Base-by-base conservation (phyloP, 140 eudicot genomes). In the Flaveria floridana region DNA sequence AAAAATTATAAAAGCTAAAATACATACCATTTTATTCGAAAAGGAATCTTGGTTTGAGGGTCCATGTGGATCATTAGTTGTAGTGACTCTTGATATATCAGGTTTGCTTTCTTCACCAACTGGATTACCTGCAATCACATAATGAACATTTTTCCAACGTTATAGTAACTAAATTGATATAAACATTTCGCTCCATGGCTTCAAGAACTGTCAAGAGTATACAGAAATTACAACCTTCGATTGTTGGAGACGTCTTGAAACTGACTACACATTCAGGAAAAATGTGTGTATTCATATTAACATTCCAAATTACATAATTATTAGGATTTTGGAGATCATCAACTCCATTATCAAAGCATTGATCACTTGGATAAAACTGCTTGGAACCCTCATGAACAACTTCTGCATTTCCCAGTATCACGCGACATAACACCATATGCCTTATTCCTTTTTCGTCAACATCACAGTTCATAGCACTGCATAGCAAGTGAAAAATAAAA, bases 341-440 rank as follows among this genome's bases (percentile, higher is more conserved):
- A 68, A 88, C 95, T 48, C 99, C 99, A 73, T 82, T 86, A 78
- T 94, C 99, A 57, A 80, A 90, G 55, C 77, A 72, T 70, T 82
- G 85, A 48, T 83, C 65, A 58, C 90, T 90, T 20, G 97, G 92
- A 84, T 90, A 80, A 58, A 77, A 80, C 81, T 94, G 99, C 51
- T 80, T 76, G 3, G 88, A 85, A n/a, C 88, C 88, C 1, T 78
- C 68, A 16, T 62, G 71, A 61, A 88, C 69, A 70, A 84, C 77
- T 86, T 94, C 99, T 72, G 80, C 77, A 42, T 88, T 91, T 56
- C 99, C 99, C 99, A 91, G 72, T 37, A 94, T 90, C 41, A 94
- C 97, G 19, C 95, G 97, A 53, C 97, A 94, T 47, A 94, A 79
- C 4, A 88, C 80, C 85, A 85, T 64, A 69, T 88, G 83, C 6